Evolutionary conservation across 2,329 filamentous ascomycete species (phyloP), one percentile per base, ranked within the genome.

Genomic region (Cyphellophora europaea): DNA sequence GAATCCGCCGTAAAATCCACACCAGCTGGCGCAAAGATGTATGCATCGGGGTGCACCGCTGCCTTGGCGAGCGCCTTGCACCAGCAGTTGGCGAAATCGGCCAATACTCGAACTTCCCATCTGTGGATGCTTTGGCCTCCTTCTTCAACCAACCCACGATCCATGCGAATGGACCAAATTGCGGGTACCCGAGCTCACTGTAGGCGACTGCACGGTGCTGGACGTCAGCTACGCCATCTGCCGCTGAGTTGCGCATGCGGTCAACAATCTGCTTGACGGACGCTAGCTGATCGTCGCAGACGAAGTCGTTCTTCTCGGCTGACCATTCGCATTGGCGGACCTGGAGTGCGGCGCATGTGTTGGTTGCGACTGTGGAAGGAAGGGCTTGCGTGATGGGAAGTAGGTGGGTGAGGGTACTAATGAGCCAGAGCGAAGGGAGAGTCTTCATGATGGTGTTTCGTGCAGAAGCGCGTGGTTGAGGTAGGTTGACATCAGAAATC

Each of bases 11-110:
- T 25, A n/a, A n/a, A n/a, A 8, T 25, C 21, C 8, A 19, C 18
- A 8, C 27, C 34, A 3, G n/a, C 14, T 13, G 17, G 27, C 2
- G 27, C 31, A 19, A 36, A 36, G 13, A 36, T 25, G n/a, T 36
- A 36, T 8, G 27, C 34, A 12, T 36, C 34, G n/a, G 27, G 15
- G 27, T 14, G 10, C 11, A 31, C 12, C 10, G 34, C 27, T 11
- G 34, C 27, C 6, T 12, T 27, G 3, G 34, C 27, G 11, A 27
- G 19, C 10, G 34, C 34, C 18, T 36, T n/a, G 13, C 15, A 36
- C 14, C 16, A 23, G 15, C 34, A 36, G 11, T 10, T 10, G 5
- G 5, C 3, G 14, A 31, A 32, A 6, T 13, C 15, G 8, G 14
- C 19, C 14, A 13, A 25, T 8, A n/a, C 21, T n/a, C 21, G 8